Base-by-base conservation (phyloP, 169 alveolate genomes). In the Plasmodium knowlesi region DNA sequence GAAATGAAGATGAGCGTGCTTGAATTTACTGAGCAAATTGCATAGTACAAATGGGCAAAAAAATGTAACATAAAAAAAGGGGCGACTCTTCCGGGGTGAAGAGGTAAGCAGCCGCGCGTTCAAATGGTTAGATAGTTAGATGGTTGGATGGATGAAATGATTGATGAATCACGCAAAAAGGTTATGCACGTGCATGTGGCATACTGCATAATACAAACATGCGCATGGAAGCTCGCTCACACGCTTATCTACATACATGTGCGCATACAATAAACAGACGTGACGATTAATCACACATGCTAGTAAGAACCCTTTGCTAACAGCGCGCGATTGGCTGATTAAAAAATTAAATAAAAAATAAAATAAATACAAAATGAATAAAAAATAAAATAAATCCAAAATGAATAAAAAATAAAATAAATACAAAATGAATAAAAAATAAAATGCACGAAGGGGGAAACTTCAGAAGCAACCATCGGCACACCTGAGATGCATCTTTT, bases 11-110 rank as follows among this genome's bases (percentile, higher is more conserved):
- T 25, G 76, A 67, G 37, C 37, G 41, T 25, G 37, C 6, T 67
- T 67, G 41, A 25, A 67, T 32, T 67, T 1, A 25, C 12, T 67
- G 76, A 67, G 76, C 16, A 9, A 22, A 5, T 0, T 28, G 41
- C 76, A 67, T 67, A 25, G 37, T 67, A 67, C 76, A 67, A 67
- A 67, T 67, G 76, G 76, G 76, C 37, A 67, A n/a, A n/a, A 22
- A 67, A 67, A 67, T 67, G 37, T 67, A 67, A 67, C 76, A 5
- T 22, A 67, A 67, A 67, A 61, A 19, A 67, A 25, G 37, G 37
- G 76, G 30, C 76, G 76, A 67, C 76, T 67, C 39, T 67, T 67
- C 76, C 37, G 30, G 39, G 76, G 76, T 19, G 74, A 34, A 19
- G 34, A 1, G 76, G 28, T 16, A 67, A 67, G 28, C 30, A 12